phyloP scores from a whole-genome alignment of 441 rosid species.

The Eutrema salsugineum region DNA sequence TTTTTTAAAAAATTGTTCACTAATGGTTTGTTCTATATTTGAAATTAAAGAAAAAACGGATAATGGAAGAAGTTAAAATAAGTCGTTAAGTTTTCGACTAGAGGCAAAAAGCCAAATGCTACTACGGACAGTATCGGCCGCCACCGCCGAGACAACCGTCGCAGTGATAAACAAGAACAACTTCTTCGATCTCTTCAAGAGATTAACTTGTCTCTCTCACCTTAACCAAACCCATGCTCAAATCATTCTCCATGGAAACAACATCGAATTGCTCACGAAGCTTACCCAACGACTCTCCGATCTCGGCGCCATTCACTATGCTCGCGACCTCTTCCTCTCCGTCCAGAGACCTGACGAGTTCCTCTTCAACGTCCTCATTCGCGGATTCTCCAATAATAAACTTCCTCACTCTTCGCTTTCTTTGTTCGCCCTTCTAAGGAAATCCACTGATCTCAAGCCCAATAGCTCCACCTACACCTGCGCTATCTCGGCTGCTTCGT shows the following conservation, averaged over 20 bases:
- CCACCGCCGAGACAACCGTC: conserved; percentile 19
- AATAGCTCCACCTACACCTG: conserved; percentile 57
- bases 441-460: conserved; percentile 41
- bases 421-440: conserved; percentile 43
- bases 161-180: conserved; percentile 26
- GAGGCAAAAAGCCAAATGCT: conserved; percentile 10
- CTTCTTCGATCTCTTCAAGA: conserved; percentile 47
- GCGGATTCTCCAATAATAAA: conserved; percentile 44
- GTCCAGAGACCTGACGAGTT: conserved; percentile 58
- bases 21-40: no score
- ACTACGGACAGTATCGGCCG: conserved; percentile 22
- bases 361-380: conserved; percentile 65
- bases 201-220: conserved; percentile 47
- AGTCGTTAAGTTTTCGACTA: neutral
- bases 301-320: conserved; percentile 47
- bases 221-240: conserved; percentile 63
- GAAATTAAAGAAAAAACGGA: neutral
- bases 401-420: conserved; percentile 48
- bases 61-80: neutral
- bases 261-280: conserved; percentile 56
- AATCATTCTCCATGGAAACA: conserved; percentile 48
- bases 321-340: conserved; percentile 51
- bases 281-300: conserved; percentile 63
- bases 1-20: neutral
- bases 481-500: conserved; percentile 49